Percentiles rank a stretch among this genome's conserved stretches.
Evolutionary conservation across 306 rosid genomes (phyloP).

Genomic region (Lathyrus oleraceus): DNA sequence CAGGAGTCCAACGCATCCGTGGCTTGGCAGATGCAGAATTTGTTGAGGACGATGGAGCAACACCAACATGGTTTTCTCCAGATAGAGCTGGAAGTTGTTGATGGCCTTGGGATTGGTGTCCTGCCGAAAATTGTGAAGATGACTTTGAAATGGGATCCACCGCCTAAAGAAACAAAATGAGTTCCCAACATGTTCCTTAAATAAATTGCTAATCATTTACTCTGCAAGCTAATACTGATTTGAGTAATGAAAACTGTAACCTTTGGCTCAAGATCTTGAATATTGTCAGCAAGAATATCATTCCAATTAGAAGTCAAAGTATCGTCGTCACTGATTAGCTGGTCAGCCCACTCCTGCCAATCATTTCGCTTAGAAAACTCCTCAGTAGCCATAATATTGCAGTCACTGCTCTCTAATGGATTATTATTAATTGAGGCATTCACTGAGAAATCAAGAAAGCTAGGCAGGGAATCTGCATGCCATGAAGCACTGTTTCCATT

Average conservation of each 20-base stretch:
- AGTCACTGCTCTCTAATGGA: conserved; percentile 66
- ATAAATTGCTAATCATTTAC: conserved; percentile 36
- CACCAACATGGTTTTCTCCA: conserved; percentile 54
- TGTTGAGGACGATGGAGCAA: conserved; percentile 58
- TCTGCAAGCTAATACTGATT: conserved; percentile 34
- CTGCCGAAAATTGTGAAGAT: conserved; percentile 48
- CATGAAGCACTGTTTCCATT: conserved; percentile 67
- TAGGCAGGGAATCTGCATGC: conserved; percentile 70
- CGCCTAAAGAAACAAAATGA: conserved; percentile 62
- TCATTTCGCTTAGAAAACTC: conserved; percentile 69
- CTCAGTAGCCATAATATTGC: conserved; percentile 65
- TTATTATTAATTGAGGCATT: conserved; percentile 61
- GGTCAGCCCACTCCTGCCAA: conserved; percentile 99
- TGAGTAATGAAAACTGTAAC: conserved; percentile 46
- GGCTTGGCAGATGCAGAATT: conserved; percentile 69
- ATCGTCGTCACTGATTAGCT: conserved; percentile 81
- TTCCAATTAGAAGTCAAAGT: conserved; percentile 79
- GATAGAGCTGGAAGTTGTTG: conserved; percentile 58
- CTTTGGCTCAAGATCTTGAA: conserved; percentile 82
- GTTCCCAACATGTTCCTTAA: conserved; percentile 36
- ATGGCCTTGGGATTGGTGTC: conserved; percentile 59
- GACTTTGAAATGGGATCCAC: conserved; percentile 59
- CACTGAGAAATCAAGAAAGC: conserved; percentile 71
- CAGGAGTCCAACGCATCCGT: conserved; percentile 99
- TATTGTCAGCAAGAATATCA: conserved; percentile 74